Percentiles rank a stretch among this genome's conserved stretches.
Evolutionary conservation across 2,329 filamentous ascomycete genomes (phyloP).

Genomic region (Nemania abortiva): DNA sequence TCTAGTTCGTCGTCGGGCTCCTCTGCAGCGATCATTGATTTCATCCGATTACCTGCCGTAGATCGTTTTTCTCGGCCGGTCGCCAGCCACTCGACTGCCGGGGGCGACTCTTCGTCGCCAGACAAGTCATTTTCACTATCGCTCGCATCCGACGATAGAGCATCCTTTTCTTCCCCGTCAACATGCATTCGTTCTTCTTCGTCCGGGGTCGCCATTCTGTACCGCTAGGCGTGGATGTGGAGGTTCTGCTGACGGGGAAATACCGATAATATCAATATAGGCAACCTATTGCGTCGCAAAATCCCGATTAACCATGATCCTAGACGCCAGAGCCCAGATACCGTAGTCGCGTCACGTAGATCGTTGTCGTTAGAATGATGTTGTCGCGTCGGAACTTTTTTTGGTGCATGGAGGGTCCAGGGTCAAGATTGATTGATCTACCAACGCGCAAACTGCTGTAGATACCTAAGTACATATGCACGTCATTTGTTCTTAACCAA

Average conservation of each 20-base stretch:
- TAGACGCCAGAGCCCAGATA: neutral
- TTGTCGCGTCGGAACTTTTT: conserved; percentile 33
- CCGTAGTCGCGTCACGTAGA: conserved; percentile 10
- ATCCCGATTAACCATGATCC: neutral
- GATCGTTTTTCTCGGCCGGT: conserved; percentile 80
- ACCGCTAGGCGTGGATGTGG: neutral
- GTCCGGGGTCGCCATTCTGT: conserved; percentile 55
- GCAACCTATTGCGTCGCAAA: conserved; percentile 2
- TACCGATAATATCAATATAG: conserved; percentile 1
- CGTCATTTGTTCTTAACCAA: conserved; percentile 13
- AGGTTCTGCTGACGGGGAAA: neutral
- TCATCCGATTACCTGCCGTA: conserved; percentile 87
- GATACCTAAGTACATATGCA: conserved; percentile 5
- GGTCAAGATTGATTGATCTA: too few species aligned
- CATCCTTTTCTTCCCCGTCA: conserved; percentile 45
- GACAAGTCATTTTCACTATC: conserved; percentile 54
- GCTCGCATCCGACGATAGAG: conserved; percentile 53
- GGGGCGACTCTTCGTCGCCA: conserved; percentile 46
- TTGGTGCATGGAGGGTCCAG: neutral
- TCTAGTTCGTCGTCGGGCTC: conserved; percentile 77
- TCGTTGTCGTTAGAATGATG: conserved; percentile 6
- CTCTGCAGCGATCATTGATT: conserved; percentile 80
- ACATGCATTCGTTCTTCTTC: conserved; percentile 56
- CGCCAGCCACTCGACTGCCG: conserved; percentile 74
- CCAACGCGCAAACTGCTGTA: neutral